These are phyloP conservation scores for Xylaria nigripes DNA, from an alignment of 495 filamentous ascomycete species.

Conservation along the genomic window DNA sequence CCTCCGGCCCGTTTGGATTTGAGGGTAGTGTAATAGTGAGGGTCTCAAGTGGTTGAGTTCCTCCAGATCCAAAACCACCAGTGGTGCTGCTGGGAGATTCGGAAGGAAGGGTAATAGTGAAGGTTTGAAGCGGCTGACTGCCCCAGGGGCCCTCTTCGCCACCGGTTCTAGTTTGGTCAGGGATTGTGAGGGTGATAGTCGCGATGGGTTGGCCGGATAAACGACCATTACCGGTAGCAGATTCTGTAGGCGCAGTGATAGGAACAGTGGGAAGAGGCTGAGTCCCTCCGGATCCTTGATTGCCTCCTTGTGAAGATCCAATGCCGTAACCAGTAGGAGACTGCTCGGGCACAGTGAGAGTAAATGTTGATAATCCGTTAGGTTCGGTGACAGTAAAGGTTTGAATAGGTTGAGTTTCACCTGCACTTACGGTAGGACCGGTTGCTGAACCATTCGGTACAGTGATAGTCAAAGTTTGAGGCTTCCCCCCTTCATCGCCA, in stretches of 20 bases:
- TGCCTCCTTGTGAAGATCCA: slow-evolving; percentile 5
- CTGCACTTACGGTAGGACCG: slow-evolving; percentile 6
- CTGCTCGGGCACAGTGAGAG: slow-evolving; percentile 13
- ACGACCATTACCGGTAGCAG: slow-evolving; percentile 11
- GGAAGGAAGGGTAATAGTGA: slow-evolving; percentile 4
- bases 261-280: slow-evolving; percentile 18
- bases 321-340: slow-evolving; percentile 10
- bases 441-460: neutral
- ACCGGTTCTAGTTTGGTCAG: neutral
- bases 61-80: too few relatives aligned
- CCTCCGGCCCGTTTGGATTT: neutral
- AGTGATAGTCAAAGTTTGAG: neutral
- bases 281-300: slow-evolving; percentile 11
- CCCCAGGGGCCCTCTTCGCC: slow-evolving; percentile 9
- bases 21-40: slow-evolving; percentile 2
- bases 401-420: slow-evolving; percentile 3
- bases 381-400: slow-evolving; percentile 17
- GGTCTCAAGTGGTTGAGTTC: slow-evolving; percentile 3
- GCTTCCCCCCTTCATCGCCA: neutral
- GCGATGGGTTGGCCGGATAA: slow-evolving; percentile 6
- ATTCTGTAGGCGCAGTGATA: slow-evolving; percentile 19
- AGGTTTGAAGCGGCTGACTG: slow-evolving; percentile 4
- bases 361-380: slow-evolving; percentile 5
- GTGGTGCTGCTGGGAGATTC: neutral
- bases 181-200: slow-evolving; percentile 8